Base-by-base conservation (phyloP, 192 early-diverging fungal genomes). In the Umbelopsis sp. region DNA sequence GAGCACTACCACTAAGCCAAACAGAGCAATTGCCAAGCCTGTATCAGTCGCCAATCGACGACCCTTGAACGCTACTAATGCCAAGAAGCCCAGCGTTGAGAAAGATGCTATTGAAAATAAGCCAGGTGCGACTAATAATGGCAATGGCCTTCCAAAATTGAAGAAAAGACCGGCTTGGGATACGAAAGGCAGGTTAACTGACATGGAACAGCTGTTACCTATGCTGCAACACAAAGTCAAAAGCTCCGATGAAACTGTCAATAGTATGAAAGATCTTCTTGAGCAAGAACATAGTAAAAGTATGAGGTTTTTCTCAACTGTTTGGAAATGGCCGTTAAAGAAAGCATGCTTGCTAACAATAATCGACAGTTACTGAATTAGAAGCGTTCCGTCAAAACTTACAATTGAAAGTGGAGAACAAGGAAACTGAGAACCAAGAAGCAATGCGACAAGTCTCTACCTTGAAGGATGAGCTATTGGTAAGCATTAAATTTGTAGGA, bases 141-240 rank as follows among this genome's bases (percentile, higher is more conserved):
- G 20, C 45, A 66, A 23, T 44, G 65, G 65, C 20, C 20, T 79
- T 7, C 68, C 80, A 46, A 77, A 78, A 21, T 85, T 84, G 68
- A 90, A 87, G 72, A 92, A 92, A 75, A 48, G 90, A 33, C 74
- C 90, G 16, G 90, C 89, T 13, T 92, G 87, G 85, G 90, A 92
- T 70, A 84, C 87, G 0, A 92, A 92, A 69, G 94, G 94, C 2
- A 84, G 93, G n/a, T 78, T 95, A 5, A 80, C 89, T 67, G 94
- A 95, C 78, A 84, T 94, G 80, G 92, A 95, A 72, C 69, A 74
- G 37, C 22, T 75, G n/a, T 64, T 71, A 7, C 52, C 68, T 10
- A 65, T 71, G 33, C 81, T 93, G 74, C 80, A 81, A 30, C 75
- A 84, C 27, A 84, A 83, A 46, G 69, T 81, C 15, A 82, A 79